Base-by-base conservation (phyloP, 1,284 basidiomycete genomes). In the Phaffia rhodozyma region DNA sequence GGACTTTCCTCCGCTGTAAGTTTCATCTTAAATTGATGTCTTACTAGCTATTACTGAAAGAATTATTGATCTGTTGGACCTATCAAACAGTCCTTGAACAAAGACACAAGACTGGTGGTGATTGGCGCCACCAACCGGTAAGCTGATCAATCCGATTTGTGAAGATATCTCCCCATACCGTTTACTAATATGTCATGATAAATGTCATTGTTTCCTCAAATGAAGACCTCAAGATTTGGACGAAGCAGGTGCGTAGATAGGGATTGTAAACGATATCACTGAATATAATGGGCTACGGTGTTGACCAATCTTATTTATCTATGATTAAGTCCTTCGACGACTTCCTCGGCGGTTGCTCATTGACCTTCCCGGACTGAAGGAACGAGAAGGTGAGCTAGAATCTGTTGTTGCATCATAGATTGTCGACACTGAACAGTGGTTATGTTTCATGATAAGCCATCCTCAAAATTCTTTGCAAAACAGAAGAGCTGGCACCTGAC, bases 111-210 rank as follows among this genome's bases (percentile, higher is more conserved):
- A 67, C 85, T 97, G 60, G 86, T 96, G 58, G 87, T 97, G 57
- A 91, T 97, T 66, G 93, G 93, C 43, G 93, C 93, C 2, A 97
- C 93, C 1, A 97, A 97, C 74, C 77, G 81, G 66, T 80, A 77
- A 5, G 79, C 79, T 67, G 30, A n/a, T 20, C 1, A 43, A 11
- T 43, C 32, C 5, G 13, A 43, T 7, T 16, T 43, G 38, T 7
- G 13, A 43, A 11, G 5, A 2, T 43, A 11, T 43, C 9, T 11
- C 13, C 5, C 13, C 13, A 43, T 43, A 43, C 13, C 5, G 5
- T 16, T 11, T 11, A 43, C 38, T 43, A 43, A 34, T 21, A 54
- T n/a, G 23, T 20, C 50, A 21, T 27, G 6, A 25, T 29, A 25
- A 6, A 27, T 52, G 16, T 48, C 62, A 20, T 55, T 3, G 49